phyloP scores from a whole-genome alignment of 768 basidiomycete genomes.

The Tricholoma sp. region DNA sequence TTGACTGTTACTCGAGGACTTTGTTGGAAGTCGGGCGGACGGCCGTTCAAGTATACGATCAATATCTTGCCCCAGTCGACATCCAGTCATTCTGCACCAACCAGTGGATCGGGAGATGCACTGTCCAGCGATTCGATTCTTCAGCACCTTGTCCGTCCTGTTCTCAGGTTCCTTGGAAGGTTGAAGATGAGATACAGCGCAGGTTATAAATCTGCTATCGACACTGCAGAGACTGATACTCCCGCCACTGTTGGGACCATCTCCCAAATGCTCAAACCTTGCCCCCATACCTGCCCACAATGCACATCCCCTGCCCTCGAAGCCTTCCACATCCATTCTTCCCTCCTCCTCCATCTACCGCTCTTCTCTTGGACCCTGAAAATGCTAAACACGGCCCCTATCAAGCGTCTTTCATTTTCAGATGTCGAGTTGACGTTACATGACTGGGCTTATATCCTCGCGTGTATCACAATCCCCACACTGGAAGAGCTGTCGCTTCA shows the following conservation, averaged over 20 bases:
- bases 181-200: background rate
- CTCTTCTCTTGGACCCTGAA: constrained; percentile 14
- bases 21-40: background rate
- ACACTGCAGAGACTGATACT: background rate
- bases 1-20: constrained; percentile 3
- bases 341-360: constrained; percentile 7
- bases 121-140: background rate
- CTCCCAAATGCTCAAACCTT: background rate
- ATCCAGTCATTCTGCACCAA: background rate
- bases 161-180: background rate
- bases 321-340: constrained; percentile 6
- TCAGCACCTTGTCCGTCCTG: background rate
- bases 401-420: constrained; percentile 12
- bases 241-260: background rate
- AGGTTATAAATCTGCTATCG: background rate
- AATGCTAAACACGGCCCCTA: constrained; percentile 10
- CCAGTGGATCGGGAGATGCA: background rate
- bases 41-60: background rate
- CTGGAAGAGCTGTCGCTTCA: constrained; percentile 12
- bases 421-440: constrained; percentile 9
- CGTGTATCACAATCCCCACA: constrained; percentile 9
- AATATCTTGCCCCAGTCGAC: background rate
- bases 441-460: constrained; percentile 16
- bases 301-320: constrained; percentile 1
- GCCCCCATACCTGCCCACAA: background rate